Evolutionary conservation across 176 grass and related monocot species (phyloP).

Genomic region (Zizania latifolia): DNA sequence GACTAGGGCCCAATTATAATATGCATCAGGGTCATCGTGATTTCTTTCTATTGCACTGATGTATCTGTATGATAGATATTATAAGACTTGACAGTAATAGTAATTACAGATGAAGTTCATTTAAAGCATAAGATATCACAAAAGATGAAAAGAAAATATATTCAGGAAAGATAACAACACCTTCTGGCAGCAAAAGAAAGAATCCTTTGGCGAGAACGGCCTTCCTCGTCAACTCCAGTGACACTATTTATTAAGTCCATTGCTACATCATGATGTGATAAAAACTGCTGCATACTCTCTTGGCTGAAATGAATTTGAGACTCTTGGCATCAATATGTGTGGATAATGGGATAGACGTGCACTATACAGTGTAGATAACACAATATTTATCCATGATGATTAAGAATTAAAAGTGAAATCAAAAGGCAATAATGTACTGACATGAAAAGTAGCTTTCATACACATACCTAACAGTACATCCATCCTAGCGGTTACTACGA

Average conservation of each 20-base stretch:
- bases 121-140: conserved; percentile 5
- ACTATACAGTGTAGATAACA: not conserved
- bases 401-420: not conserved
- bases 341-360: not conserved
- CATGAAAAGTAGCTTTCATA: not conserved
- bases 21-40: conserved; percentile 90
- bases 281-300: conserved; percentile 54
- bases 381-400: not conserved
- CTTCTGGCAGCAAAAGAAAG: conserved; percentile 99
- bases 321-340: not conserved
- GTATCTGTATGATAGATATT: conserved; percentile 62
- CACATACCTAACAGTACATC: not conserved
- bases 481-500: not conserved
- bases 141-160: not conserved
- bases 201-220: conserved; percentile 88
- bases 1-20: conserved; percentile 98
- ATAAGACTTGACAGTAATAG: conserved; percentile 12
- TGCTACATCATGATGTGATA: conserved; percentile 69
- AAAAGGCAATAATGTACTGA: not conserved
- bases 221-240: conserved; percentile 92
- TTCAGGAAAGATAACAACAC: conserved; percentile 32
- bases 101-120: not conserved
- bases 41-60: conserved; percentile 92
- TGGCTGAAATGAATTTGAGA: conserved; percentile 43
- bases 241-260: conserved; percentile 97